These are phyloP conservation scores for Flueggea neowawraea DNA, from an alignment of 441 rosid species.

Conservation along the genomic window DNA sequence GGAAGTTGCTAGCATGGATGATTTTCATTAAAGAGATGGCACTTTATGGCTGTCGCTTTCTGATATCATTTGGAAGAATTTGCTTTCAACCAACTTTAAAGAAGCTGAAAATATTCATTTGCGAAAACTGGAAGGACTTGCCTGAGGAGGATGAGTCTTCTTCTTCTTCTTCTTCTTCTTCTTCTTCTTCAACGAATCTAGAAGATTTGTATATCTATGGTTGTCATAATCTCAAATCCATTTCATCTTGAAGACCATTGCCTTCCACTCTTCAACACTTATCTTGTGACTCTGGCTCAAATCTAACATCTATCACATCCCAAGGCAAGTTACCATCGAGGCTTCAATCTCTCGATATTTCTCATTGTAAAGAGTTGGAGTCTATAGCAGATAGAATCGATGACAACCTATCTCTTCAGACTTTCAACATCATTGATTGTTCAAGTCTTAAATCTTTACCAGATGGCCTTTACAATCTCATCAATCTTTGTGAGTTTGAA, in stretches of 20 bases:
- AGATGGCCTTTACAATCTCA: background rate
- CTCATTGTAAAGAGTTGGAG: background rate
- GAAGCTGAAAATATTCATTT: slow-evolving; percentile 1
- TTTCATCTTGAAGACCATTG: too few species aligned
- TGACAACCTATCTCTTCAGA: background rate
- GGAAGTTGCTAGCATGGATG: background rate
- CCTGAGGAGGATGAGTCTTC: slow-evolving; percentile 1
- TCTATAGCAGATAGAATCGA: slow-evolving; percentile 3
- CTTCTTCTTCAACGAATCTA: background rate
- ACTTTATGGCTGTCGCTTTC: background rate
- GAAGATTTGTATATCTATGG: background rate
- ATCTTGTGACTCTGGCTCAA: background rate
- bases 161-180: too few species aligned
- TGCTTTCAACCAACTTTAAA: slow-evolving; percentile 3
- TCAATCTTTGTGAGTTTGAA: background rate
- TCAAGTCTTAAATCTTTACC: slow-evolving; percentile 10
- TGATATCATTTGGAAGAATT: slow-evolving; percentile 6
- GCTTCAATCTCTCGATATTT: background rate
- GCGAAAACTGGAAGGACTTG: slow-evolving; percentile 10
- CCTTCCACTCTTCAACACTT: too few species aligned
- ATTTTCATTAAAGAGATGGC: background rate
- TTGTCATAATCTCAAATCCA: background rate
- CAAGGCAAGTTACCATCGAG: background rate
- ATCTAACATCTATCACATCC: background rate
- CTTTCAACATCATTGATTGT: background rate